phyloP scores from a whole-genome alignment of 2,329 filamentous ascomycete species.

The Phaeosphaeriaceae sp. region DNA sequence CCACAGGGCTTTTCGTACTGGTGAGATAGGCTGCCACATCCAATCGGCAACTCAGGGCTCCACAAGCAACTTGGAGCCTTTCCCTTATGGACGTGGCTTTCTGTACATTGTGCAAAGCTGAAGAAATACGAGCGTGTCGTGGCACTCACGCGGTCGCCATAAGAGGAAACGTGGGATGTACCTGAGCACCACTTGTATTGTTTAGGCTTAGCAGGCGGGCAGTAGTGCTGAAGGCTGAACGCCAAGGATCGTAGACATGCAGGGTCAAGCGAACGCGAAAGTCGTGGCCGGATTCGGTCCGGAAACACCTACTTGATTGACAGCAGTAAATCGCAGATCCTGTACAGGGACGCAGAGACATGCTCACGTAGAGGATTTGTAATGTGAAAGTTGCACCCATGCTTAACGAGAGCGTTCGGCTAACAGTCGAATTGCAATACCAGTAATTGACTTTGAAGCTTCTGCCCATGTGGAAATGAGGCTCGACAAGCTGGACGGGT shows the following conservation, averaged over 20 bases:
- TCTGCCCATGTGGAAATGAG: neutral
- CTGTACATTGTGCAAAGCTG: constrained; percentile 21
- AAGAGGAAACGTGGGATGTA: constrained; percentile 24
- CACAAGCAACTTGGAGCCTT: constrained; percentile 15
- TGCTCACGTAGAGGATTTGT: neutral
- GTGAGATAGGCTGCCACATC: constrained; percentile 1
- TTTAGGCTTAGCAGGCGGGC: constrained; percentile 16
- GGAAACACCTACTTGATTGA: neutral
- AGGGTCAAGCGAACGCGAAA: constrained; percentile 19
- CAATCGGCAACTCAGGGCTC: constrained; percentile 16
- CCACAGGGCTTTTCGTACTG: constrained; percentile 10
- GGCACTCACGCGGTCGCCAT: constrained; percentile 19
- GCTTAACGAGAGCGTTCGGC: neutral
- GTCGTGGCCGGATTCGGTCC: constrained; percentile 1
- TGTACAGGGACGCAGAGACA: neutral
- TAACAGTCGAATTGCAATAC: neutral
- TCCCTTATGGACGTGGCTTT: constrained; percentile 13
- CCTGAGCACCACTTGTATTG: constrained; percentile 20
- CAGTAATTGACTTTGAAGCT: neutral
- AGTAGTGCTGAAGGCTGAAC: constrained; percentile 9
- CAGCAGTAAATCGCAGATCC: neutral
- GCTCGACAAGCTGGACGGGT: neutral
- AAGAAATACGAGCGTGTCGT: constrained; percentile 25
- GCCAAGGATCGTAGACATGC: constrained; percentile 10
- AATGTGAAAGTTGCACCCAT: neutral